These are phyloP conservation scores for Malus hybrid DNA, from an alignment of 331 rosid species.

Conservation along the genomic window DNA sequence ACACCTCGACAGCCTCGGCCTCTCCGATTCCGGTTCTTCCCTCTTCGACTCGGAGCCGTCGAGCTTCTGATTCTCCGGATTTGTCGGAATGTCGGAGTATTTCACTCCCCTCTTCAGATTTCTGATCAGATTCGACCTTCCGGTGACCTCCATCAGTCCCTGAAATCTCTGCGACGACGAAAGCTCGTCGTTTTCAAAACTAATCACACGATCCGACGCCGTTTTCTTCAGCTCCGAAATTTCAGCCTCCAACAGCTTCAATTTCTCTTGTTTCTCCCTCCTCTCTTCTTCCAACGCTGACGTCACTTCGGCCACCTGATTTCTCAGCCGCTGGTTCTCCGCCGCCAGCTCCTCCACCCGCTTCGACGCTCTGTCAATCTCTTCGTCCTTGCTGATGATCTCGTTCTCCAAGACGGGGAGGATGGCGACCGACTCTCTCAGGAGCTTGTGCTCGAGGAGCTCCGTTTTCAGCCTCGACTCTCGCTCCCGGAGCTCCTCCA, in stretches of 20 bases:
- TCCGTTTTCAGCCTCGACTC: slow-evolving; percentile 88
- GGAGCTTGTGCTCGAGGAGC: slow-evolving; percentile 75
- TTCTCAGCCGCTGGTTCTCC: slow-evolving; percentile 44
- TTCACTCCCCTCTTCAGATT: slow-evolving; percentile 44
- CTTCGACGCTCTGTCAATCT: slow-evolving; percentile 41
- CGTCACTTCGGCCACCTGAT: slow-evolving; percentile 35
- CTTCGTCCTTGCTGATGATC: slow-evolving; percentile 42
- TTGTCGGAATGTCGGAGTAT: slow-evolving; percentile 17
- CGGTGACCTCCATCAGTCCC: slow-evolving; percentile 44
- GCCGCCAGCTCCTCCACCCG: slow-evolving; percentile 34
- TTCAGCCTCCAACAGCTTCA: slow-evolving; percentile 53
- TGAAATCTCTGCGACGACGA: slow-evolving; percentile 67
- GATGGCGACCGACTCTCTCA: slow-evolving; percentile 71
- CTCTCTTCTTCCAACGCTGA: slow-evolving; percentile 32
- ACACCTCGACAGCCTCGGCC: slow-evolving; percentile 50
- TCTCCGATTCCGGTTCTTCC: slow-evolving; percentile 48
- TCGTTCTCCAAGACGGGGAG: slow-evolving; percentile 72
- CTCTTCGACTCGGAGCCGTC: slow-evolving; percentile 46
- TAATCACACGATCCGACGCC: slow-evolving; percentile 20
- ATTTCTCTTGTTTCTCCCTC: slow-evolving; percentile 29
- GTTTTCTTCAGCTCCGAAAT: slow-evolving; percentile 56
- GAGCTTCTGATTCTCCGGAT: slow-evolving; percentile 34
- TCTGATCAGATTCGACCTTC: slow-evolving; percentile 48
- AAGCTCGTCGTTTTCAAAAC: slow-evolving; percentile 32
- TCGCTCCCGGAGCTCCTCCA: slow-evolving; percentile 87